These are phyloP conservation scores for Corymbia citriodora DNA, from an alignment of 441 rosid species.

Conservation along the genomic window DNA sequence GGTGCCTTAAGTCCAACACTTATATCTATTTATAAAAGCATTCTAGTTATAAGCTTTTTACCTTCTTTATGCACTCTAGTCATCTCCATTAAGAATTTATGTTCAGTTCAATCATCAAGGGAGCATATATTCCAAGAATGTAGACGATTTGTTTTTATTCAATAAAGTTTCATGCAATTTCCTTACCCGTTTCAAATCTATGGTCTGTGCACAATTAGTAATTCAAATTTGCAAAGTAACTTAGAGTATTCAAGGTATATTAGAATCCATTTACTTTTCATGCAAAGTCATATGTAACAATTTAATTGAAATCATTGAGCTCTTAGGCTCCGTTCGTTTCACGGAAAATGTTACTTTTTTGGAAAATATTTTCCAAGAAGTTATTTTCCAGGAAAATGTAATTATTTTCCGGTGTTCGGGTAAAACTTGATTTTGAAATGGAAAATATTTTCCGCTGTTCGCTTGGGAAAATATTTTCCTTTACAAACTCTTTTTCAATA, in stretches of 20 bases:
- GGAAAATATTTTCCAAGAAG: too few relatives aligned
- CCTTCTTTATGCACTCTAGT: background rate
- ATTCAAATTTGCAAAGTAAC: background rate
- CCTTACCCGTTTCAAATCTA: background rate
- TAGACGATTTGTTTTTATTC: background rate
- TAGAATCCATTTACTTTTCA: background rate
- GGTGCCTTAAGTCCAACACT: background rate
- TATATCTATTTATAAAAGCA: background rate
- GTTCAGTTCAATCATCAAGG: background rate
- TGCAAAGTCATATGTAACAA: background rate
- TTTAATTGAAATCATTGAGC: background rate
- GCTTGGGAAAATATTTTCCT: too few relatives aligned
- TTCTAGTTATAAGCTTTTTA: background rate
- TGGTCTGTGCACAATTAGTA: background rate
- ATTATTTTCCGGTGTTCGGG: too few relatives aligned
- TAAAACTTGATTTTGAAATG: too few relatives aligned
- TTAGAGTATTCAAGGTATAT: background rate
- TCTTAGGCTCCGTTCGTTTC: too few relatives aligned
- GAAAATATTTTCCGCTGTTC: too few relatives aligned
- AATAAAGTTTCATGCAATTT: background rate
- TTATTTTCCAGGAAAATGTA: too few relatives aligned
- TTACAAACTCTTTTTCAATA: too few relatives aligned
- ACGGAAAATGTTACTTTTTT: too few relatives aligned
- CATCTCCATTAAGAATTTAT: background rate
- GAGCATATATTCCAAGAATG: background rate